Evolutionary conservation across 1,284 basidiomycete genomes (phyloP), one percentile per base, ranked within the genome.

Genomic region (Ustilago sp.): DNA sequence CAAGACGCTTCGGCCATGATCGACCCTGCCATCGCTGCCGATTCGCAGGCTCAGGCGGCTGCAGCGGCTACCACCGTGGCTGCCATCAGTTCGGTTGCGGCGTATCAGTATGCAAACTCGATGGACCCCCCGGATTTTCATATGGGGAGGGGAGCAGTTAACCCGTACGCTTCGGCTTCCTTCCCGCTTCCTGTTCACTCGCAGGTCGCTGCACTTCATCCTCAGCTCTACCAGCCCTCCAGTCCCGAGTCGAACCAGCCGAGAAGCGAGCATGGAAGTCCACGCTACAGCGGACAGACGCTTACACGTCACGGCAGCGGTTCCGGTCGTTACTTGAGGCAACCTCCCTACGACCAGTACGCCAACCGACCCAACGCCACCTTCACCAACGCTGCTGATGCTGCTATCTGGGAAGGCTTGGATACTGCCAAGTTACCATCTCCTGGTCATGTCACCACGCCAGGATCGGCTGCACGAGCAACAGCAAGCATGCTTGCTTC

Each of bases 231-330:
- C 53, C 77, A 80, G 61, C 74, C 80, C 5, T 74, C 77, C 19
- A 80, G 78, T 48, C 80, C 80, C 59, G 80, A 81, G 69, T 81
- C 80, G 62, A 80, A 66, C 74, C 65, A 64, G 56, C 63, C 74
- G 60, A 68, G 74, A 68, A 79, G 75, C 73, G 74, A 80, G 74
- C 77, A 80, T 60, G 75, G 77, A 28, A 79, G 73, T 53, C 79
- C 77, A 52, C 74, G 77, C 69, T 79, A 76, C 65, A 59, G 63
- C n/a, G 54, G 64, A 28, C 77, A 77, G 48, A 54, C 66, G 6
- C 72, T 79, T 12, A 28, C 50, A 51, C 77, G 79, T 38, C 74
- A 80, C 47, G 63, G 67, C 36, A 80, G 75, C 68, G 74, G 74
- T 38, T 63, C 68, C 17, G 64, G 77, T 38, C 63, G 79, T 23